phyloP scores from a whole-genome alignment of 2,329 filamentous ascomycete genomes.

The Nigrograna mackinnonii region DNA sequence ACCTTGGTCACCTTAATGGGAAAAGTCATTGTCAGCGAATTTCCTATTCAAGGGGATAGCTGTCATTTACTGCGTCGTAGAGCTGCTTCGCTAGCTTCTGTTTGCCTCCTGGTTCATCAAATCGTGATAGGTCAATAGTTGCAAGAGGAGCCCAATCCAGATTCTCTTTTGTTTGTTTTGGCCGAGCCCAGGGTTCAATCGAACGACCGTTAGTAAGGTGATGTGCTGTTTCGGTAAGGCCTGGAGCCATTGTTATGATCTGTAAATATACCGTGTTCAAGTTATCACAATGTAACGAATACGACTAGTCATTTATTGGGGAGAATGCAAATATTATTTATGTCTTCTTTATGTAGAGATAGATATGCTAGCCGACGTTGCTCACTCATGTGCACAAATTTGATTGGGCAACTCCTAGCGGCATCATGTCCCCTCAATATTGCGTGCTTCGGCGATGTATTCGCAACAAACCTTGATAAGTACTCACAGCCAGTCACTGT shows the following conservation, averaged over 20 bases:
- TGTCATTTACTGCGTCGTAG: slow-evolving; percentile 15
- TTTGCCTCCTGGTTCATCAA: slow-evolving; percentile 17
- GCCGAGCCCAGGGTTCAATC: slow-evolving; percentile 20
- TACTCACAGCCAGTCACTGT: too few relatives aligned
- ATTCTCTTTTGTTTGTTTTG: slow-evolving; percentile 18
- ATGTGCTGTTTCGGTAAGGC: slow-evolving; percentile 10
- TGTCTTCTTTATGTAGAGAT: too few relatives aligned
- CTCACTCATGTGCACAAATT: too few relatives aligned
- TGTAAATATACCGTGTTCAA: too few relatives aligned
- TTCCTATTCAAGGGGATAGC: neutral
- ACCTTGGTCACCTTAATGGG: slow-evolving; percentile 7
- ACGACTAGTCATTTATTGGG: too few relatives aligned
- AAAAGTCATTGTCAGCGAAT: neutral
- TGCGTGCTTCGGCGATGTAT: too few relatives aligned
- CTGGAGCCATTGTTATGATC: slow-evolving; percentile 26
- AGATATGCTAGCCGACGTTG: too few relatives aligned
- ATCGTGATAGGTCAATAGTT: slow-evolving; percentile 16
- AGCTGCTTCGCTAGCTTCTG: slow-evolving; percentile 15
- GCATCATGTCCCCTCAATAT: too few relatives aligned
- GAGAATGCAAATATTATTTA: too few relatives aligned
- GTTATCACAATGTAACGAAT: too few relatives aligned
- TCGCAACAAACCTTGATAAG: too few relatives aligned
- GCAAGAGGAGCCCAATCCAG: slow-evolving; percentile 25
- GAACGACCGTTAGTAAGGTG: slow-evolving; percentile 8
- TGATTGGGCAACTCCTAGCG: too few relatives aligned